Base-by-base conservation (phyloP, 2,329 filamentous ascomycete species). In the Cladosporium sp. region DNA sequence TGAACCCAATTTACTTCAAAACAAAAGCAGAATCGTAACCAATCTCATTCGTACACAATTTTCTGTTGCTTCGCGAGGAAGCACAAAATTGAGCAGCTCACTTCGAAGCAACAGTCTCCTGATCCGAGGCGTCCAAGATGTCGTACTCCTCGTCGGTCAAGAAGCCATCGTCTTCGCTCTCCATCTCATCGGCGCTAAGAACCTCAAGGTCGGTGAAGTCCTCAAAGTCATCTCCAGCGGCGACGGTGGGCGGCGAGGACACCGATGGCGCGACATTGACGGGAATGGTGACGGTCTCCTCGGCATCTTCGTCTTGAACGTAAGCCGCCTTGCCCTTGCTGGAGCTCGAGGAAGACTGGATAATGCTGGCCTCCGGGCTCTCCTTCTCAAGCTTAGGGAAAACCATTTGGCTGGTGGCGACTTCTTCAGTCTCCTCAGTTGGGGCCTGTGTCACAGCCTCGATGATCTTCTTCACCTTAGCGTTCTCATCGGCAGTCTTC, bases 111-210 rank as follows among this genome's bases (percentile, higher is more conserved):
- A 67, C 59, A 38, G 65, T 68, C 60, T 97, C 92, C 68, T 95
- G 88, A 59, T 97, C 92, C 52, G 88, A 95, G 38, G 90, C 92
- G 72, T 96, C 90, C 39, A 97, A 82, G 57, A 97, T 91, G 63
- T 98, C 93, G 68, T 97, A 98, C 72, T 98, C 93, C 68, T 97
- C 93, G 57, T 98, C 93, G 0, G 93, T 97, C 76, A 95, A 72
- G 76, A 95, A 96, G 11, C 85, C 87, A 53, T 86, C 82, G n/a
- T 77, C 74, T n/a, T 69, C 71, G 75, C 78, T 82, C 40, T 84
- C 83, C n/a, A 82, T 80, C 30, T 74, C 75, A 48, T 78, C 74
- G 29, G 69, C 72, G 54, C 74, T 64, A 32, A 68, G 57, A 16
- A 68, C 63, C 55, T 69, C 67, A 22, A 69, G 76, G 55, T 78